Percentiles rank a stretch among this genome's conserved stretches.
phyloP scores from a whole-genome alignment of 257 asterid species.

The Capsicum chinense region DNA sequence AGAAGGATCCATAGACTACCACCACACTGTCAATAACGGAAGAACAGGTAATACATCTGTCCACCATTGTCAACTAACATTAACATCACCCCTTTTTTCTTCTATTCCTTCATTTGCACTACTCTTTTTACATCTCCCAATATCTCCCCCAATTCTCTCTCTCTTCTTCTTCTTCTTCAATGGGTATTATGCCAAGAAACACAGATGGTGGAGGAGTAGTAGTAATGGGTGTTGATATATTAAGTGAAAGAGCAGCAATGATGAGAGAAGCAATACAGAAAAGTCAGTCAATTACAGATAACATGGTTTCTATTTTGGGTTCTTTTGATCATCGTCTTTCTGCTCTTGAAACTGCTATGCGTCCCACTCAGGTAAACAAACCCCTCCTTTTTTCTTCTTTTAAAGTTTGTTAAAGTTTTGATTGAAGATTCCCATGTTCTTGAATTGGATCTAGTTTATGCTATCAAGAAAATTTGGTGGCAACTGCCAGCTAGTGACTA shows the following conservation, averaged over 20 bases:
- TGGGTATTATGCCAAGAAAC: conserved; percentile 42
- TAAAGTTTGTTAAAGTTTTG: not conserved
- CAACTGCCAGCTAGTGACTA: not conserved
- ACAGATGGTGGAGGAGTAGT: conserved; percentile 31
- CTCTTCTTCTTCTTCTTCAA: no score
- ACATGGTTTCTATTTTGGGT: conserved; percentile 51
- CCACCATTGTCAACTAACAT: conserved; percentile 22
- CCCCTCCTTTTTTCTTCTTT: not conserved
- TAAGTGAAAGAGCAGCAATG: conserved; percentile 47
- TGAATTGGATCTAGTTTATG: conserved; percentile 20
- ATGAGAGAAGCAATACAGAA: conserved; percentile 49
- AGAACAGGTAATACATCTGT: conserved; percentile 12
- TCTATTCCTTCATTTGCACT: not conserved
- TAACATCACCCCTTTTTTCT: not conserved
- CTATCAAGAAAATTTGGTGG: not conserved
- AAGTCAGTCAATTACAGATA: conserved; percentile 54
- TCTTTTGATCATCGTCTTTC: conserved; percentile 58
- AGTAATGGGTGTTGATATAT: conserved; percentile 33
- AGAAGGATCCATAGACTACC: not conserved
- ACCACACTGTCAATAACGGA: conserved; percentile 20
- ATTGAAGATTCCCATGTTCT: not conserved
- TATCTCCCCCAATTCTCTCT: no score
- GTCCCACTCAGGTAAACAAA: conserved; percentile 50
- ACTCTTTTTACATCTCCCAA: not conserved
- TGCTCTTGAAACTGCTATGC: conserved; percentile 59